Base-by-base conservation (phyloP, 257 asterid species). In the Fraxinus anomala region DNA sequence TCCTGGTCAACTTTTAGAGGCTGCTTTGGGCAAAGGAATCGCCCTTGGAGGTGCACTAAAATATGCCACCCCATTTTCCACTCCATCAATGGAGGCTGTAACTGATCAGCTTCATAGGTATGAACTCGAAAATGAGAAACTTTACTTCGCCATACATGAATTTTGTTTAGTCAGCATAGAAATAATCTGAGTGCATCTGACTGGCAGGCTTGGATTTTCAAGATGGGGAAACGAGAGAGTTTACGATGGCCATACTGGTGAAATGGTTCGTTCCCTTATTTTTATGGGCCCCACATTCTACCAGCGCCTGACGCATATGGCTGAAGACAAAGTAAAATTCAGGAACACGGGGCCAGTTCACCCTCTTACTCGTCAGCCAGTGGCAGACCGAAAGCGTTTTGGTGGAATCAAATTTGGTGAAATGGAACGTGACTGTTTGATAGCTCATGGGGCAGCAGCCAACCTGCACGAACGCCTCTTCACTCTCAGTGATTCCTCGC, bases 361-460 rank as follows among this genome's bases (percentile, higher is more conserved):
- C 82, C 99, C 99, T 0, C 94, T 93, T 0, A 96, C 99, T 10
- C 97, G 97, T 3, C 99, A 96, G 88, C 99, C 98, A 3, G 98
- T 96, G 70, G 97, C 93, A 0, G 98, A 96, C 87, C 83, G 98
- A 81, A 96, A 93, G 82, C 93, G 98, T 0, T 92, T 96, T 34
- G 99, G 98, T 6, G 99, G 98, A 1, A 86, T 96, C 30, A 96
- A 96, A 54, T 93, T 96, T 24, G 97, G 99, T 0, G 99, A 96
- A 85, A 96, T 93, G 97, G 97, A 96, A 65, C 87, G 99, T 0
- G 99, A 93, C 78, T 95, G 99, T 73, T 94, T 92, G 8, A 91
- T 91, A 39, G 99, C 98, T 40, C 98, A 95, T 4, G 99, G 98
- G 11, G 98, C 99, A 66, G 88, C 98, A 5, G 89, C 92, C 28